A percentile compares a stretch with the other conserved stretches of the same genome.
Evolutionary conservation across 2,329 filamentous ascomycete genomes (phyloP).

Genomic region (Colletotrichum incanum): DNA sequence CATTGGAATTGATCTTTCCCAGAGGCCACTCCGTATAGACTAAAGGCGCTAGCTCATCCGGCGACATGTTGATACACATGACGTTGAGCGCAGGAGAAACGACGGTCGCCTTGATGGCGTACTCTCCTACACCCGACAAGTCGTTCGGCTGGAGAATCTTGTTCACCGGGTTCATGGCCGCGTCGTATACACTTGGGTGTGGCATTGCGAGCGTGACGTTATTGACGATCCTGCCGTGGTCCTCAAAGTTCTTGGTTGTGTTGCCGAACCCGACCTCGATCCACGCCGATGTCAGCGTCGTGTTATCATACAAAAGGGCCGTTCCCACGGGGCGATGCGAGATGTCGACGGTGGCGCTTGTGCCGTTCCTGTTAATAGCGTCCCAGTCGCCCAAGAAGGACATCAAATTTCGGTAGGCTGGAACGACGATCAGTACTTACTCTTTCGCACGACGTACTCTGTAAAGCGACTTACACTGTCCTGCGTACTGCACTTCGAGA

Average conservation of each 20-base stretch:
- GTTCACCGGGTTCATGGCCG: conserved; percentile 74
- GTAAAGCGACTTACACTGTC: conserved; percentile 62
- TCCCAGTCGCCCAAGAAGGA: conserved; percentile 73
- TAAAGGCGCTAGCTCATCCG: conserved; percentile 73
- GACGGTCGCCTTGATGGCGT: conserved; percentile 77
- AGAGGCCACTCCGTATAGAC: conserved; percentile 75
- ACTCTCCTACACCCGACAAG: conserved; percentile 77
- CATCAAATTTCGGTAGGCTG: conserved; percentile 78
- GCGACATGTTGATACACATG: conserved; percentile 77
- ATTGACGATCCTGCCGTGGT: conserved; percentile 74
- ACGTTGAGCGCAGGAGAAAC: conserved; percentile 81
- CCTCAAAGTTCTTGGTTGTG: conserved; percentile 64
- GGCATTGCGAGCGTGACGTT: conserved; percentile 86
- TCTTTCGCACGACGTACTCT: neutral
- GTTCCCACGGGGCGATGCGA: conserved; percentile 70
- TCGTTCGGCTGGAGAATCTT: conserved; percentile 79
- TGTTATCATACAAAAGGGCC: conserved; percentile 80
- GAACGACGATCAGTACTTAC: conserved; percentile 28
- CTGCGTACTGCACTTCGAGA: conserved; percentile 78
- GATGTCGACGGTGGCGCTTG: conserved; percentile 58
- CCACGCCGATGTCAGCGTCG: conserved; percentile 79
- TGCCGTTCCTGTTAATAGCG: conserved; percentile 60
- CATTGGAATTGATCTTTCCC: conserved; percentile 50
- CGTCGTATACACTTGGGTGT: conserved; percentile 78
- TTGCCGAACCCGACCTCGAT: conserved; percentile 71